Evolutionary conservation across 805 yeast genomes (phyloP).

Genomic region (Isabelozyma pseudorhagii): DNA sequence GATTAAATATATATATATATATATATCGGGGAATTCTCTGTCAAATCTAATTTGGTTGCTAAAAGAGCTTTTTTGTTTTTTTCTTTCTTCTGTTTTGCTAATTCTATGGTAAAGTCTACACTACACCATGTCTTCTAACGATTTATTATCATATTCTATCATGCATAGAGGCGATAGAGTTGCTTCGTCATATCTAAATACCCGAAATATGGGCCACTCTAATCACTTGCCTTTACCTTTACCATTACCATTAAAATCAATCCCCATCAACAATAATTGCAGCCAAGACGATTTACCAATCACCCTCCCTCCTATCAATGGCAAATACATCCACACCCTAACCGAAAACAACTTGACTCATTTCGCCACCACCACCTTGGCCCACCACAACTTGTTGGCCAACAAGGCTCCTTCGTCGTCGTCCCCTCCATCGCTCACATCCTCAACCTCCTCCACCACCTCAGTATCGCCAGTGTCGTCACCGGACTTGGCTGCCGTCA

Average conservation of each 20-base stretch:
- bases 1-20: too few relatives aligned
- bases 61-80: background rate
- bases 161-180: conserved; percentile 26
- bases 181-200: background rate
- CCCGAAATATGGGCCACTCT: background rate
- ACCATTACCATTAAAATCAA: conserved; percentile 3
- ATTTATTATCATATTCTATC: conserved; percentile 38
- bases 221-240: conserved; percentile 2
- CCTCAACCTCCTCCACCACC: background rate
- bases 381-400: background rate
- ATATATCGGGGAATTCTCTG: background rate
- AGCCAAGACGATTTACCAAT: background rate
- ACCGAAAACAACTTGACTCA: conserved; percentile 9
- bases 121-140: conserved; percentile 24
- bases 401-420: background rate
- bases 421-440: background rate
- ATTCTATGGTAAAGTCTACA: background rate
- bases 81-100: background rate
- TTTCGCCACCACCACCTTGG: background rate
- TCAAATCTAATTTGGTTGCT: background rate
- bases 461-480: conserved; percentile 3
- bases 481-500: background rate
- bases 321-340: conserved; percentile 2
- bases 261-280: background rate
- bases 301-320: background rate